Base-by-base conservation (phyloP, 192 early-diverging fungal species). In the Coemansia sp. region DNA sequence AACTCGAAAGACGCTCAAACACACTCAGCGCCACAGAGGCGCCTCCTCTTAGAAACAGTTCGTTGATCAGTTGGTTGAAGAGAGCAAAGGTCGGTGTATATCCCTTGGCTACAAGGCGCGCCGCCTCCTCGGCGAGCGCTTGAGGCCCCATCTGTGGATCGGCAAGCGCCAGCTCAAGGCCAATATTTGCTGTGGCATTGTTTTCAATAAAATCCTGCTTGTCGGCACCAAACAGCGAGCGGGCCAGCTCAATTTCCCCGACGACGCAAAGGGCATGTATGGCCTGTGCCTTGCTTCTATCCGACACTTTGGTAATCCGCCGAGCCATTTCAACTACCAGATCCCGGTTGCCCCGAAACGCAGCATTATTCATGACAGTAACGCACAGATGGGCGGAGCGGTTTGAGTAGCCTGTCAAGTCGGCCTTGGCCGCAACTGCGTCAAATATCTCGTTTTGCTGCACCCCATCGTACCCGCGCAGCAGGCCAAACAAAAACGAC, bases 391-490 rank as follows among this genome's bases (percentile, higher is more conserved):
- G 24, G 27, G 26, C 15, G 14, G 14, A 29, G 13, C 17, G 22
- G 15, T 2, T 28, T 10, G 28, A 17, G 3, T 28, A 8, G 28
- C 8, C 19, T 2, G 27, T 32, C n/a, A 68, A 19, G 10, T 53
- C 41, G 11, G 34, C 14, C 23, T 48, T 29, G 1, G 57, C 39
- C 8, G 50, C 48, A 27, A 75, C 15, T 1, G 46, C 57, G 14
- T 68, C 65, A 44, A 75, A 75, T 56, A 75, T 64, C 29, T 46
- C 45, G 48, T 64, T 14, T 46, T 75, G 72, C 13, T 28, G 17
- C 9, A 65, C 58, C 44, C 13, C 27, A 36, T 46, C 22, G 40
- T 75, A 75, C 8, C 72, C 72, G n/a, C 46, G 50, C 34, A 75
- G 22, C 24, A 68, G 20, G 13, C 49, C 28, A 18, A 60, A 9